Evolutionary conservation across 2,329 filamentous ascomycete genomes (phyloP), one percentile per base, ranked within the genome.

Genomic region (Scedosporium apiospermum): DNA sequence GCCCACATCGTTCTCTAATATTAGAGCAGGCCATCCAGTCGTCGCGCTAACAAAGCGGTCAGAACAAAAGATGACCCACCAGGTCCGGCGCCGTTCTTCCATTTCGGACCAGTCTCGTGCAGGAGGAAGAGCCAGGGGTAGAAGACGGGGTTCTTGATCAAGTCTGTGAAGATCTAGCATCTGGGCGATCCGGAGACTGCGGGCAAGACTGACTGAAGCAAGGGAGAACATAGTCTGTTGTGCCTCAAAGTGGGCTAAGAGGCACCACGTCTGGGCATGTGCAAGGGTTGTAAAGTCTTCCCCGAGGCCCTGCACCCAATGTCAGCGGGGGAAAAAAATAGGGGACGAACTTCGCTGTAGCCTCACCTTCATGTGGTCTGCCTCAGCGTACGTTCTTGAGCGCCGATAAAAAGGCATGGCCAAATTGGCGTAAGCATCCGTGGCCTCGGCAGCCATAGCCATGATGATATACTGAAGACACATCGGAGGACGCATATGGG

Each of bases 1-100:
- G 67, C 74, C 68, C 67, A 82, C 83, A 65, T 96, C 90, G 70
- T 79, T 79, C 63, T 90, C 82, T 65, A 96, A 87, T 51, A 96
- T 86, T 27, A 87, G 77, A 77, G 90, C 88, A 0, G 93, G 91
- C 93, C 93, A 97, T 2, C 93, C 93, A 3, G 92, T 96, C 12
- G 91, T 91, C 60, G 96, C 90, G 68, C 89, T 91, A 2, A 90
- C 88, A 74, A 96, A 96, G 27, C 90, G 84, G 72, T 97, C 93
- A 51, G 90, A 82, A 67, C 87, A 89, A 69, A 93, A 97, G 0
- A 87, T 82, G 66, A 88, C 84, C 93, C 93, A 97, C 68, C 96
- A 96, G 0, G 89, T 87, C 66, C 93, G 82, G 63, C 93, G 82
- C 60, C 93, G 82, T 73, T 98, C 93, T 64, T 82, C 80, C 21